These are phyloP conservation scores for Datura wrightii DNA, from an alignment of 257 asterid genomes.

Conservation along the genomic window DNA sequence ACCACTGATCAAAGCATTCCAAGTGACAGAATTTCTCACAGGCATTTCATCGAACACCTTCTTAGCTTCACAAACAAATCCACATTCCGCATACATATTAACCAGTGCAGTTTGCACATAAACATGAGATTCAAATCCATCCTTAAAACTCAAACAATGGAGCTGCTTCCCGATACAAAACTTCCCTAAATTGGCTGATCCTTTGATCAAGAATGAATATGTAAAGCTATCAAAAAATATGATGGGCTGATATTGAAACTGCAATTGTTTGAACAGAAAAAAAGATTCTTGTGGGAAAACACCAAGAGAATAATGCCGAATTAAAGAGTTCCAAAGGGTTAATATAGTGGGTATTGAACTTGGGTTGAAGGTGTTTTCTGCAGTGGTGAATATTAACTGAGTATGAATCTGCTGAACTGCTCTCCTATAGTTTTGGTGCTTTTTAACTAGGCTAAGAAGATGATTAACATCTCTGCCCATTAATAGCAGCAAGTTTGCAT, in stretches of 20 bases:
- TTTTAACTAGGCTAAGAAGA: constrained; percentile 32
- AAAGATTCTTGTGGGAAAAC: constrained; percentile 58
- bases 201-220: constrained; percentile 67
- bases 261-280: constrained; percentile 53
- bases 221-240: constrained; percentile 65
- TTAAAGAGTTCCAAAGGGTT: constrained; percentile 62
- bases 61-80: constrained; percentile 49
- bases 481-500: background rate
- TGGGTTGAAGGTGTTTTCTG: constrained; percentile 31
- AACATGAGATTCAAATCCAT: constrained; percentile 56
- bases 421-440: constrained; percentile 31
- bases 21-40: constrained; percentile 61
- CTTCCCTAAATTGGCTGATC: constrained; percentile 45
- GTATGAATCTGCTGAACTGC: constrained; percentile 40
- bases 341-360: constrained; percentile 35
- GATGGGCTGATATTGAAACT: constrained; percentile 28
- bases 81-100: constrained; percentile 63
- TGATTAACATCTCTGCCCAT: constrained; percentile 27
- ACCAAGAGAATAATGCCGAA: constrained; percentile 67
- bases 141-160: constrained; percentile 52
- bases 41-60: constrained; percentile 72
- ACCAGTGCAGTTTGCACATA: constrained; percentile 74
- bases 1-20: constrained; percentile 77
- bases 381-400: constrained; percentile 39
- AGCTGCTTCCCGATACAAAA: constrained; percentile 49